Evolutionary conservation across 345 rosid species (phyloP), one percentile per base, ranked within the genome.

Genomic region (Isatis tinctoria): DNA sequence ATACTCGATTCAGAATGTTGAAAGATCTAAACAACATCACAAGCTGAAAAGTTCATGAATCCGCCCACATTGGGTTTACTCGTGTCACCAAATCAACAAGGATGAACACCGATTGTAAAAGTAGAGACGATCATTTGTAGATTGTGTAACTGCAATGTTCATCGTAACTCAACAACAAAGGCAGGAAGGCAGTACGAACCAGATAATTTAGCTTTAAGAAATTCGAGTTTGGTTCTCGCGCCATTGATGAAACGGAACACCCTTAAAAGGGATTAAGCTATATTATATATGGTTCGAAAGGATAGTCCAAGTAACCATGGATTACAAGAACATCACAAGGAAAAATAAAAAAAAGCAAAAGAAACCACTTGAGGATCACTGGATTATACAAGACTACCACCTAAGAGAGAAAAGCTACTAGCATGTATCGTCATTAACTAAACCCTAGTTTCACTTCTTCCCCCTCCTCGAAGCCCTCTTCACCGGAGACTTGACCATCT

Each of bases 1-100:
- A 83, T 79, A 84, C 74, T 69, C 90, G 10, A 88, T 85, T 72
- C 87, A 84, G 69, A 84, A 84, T 74, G 86, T 88, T 22, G 89
- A 88, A 78, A 76, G 85, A 69, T 69, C 73, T 22, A 82, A 75
- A 69, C 78, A 69, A 57, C 65, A 67, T 17, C 52, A 59, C 35
- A 47, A 54, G 48, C 65, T 73, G 28, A 60, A 9, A 40, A 10
- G 16, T 24, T 13, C 16, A 36, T 41, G 68, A 63, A 14, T 41
- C 24, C 16, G 45, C 17, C 16, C 16, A 12, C 11, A 3, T 22
- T 13, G 35, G 36, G 37, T 30, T 64, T 47, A 45, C 17, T 30
- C 44, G 9, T 10, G 5, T 43, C 64, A 36, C 7, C 65, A 39
- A 44, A 13, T 32, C 41, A 2, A 48, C 4, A n/a, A 3, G n/a